A percentile compares a stretch with the other conserved stretches of the same genome.
Evolutionary conservation across 208 protist species (phyloP).

Genomic region (Leishmania tarentolae): DNA sequence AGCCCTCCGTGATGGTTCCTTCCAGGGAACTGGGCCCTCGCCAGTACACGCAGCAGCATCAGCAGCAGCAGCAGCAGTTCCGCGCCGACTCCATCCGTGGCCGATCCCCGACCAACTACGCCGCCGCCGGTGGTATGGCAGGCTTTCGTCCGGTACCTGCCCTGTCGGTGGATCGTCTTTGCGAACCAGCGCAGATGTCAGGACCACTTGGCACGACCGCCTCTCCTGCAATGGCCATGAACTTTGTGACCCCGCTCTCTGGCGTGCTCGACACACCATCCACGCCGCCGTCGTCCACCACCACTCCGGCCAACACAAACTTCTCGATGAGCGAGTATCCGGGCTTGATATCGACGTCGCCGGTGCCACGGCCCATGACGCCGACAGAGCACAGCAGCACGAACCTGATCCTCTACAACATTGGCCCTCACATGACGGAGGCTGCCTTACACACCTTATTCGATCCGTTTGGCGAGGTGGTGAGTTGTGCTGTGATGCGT

Average conservation of each 20-base stretch:
- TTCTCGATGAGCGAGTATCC: background rate
- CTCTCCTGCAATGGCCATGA: background rate
- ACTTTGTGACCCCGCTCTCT: background rate
- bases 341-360: background rate
- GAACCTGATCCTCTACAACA: slow-evolving; percentile 69
- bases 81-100: background rate
- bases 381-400: slow-evolving; percentile 41
- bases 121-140: background rate
- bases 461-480: slow-evolving; percentile 50
- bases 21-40: background rate
- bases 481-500: slow-evolving; percentile 69
- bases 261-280: slow-evolving; percentile 1
- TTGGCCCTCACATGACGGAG: slow-evolving; percentile 44
- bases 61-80: background rate
- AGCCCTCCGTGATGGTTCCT: background rate
- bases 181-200: background rate
- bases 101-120: background rate
- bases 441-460: slow-evolving; percentile 42
- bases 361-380: background rate
- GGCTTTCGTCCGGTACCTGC: background rate
- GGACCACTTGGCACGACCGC: background rate
- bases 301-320: background rate
- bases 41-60: background rate
- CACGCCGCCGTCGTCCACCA: background rate
- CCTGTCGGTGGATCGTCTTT: background rate